A percentile compares a stretch with the other conserved stretches of the same genome.
These are phyloP conservation scores for Chalciporus pseudorubinellus DNA, from an alignment of 768 basidiomycete genomes.

Conservation along the genomic window DNA sequence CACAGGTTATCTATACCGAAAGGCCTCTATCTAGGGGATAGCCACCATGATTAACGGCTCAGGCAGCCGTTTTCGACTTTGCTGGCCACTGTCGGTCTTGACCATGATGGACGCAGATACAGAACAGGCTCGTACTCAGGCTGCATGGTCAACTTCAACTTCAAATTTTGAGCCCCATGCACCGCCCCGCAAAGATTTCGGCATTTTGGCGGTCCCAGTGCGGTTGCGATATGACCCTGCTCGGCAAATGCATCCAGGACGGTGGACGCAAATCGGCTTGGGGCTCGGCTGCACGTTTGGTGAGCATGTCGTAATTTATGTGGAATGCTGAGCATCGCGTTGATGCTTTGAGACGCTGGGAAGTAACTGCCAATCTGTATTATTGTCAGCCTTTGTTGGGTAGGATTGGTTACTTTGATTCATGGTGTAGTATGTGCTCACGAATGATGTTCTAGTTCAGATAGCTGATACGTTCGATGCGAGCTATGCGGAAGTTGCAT, in stretches of 20 bases:
- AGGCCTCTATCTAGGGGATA: not conserved
- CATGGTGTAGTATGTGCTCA: not conserved
- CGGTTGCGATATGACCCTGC: constrained; percentile 40
- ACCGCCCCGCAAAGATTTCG: constrained; percentile 32
- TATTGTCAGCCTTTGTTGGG: constrained; percentile 81
- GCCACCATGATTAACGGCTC: constrained; percentile 13
- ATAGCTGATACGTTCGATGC: constrained; percentile 39
- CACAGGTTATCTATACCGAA: not conserved
- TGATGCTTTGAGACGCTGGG: not conserved
- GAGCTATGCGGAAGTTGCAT: constrained; percentile 34
- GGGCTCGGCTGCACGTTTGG: constrained; percentile 47
- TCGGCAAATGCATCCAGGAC: constrained; percentile 35
- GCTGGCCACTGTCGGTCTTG: constrained; percentile 17
- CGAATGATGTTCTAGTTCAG: constrained; percentile 13
- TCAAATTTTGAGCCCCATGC: not conserved
- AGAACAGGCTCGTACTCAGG: constrained; percentile 1
- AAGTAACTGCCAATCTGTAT: constrained; percentile 66
- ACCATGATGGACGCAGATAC: constrained; percentile 7
- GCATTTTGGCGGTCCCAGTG: constrained; percentile 46
- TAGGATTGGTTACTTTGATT: constrained; percentile 27
- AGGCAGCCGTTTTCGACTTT: not conserved
- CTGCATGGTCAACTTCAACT: not conserved
- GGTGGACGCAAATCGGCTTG: constrained; percentile 45
- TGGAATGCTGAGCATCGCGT: too few relatives aligned
- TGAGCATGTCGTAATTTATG: constrained; percentile 19